Conservation (phyloP, 139 green algal genomes). For the Chloropicon primus region DNA sequence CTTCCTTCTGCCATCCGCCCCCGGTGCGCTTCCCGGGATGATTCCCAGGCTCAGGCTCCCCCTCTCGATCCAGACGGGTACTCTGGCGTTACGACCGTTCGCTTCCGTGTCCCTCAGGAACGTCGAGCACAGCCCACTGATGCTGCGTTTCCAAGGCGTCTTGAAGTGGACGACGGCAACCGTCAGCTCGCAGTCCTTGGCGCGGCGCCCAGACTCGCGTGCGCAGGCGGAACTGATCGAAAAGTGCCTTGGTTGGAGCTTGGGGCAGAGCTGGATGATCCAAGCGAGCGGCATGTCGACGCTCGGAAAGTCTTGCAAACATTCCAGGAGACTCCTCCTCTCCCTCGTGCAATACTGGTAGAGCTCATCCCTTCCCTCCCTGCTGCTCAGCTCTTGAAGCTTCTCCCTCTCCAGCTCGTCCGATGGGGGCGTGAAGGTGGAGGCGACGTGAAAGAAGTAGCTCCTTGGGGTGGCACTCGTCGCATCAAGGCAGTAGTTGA, state of each 20-base stretch:
- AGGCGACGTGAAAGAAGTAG: constrained; percentile 73
- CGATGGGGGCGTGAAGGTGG: neutral
- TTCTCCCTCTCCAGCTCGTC: constrained; percentile 49
- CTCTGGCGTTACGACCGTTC: neutral
- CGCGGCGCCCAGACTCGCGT: constrained; percentile 33
- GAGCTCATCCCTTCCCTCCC: constrained; percentile 25
- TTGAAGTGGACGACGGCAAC: constrained; percentile 66
- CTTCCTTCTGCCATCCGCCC: neutral
- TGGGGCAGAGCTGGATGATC: constrained; percentile 29
- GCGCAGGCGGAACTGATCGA: constrained; percentile 47
- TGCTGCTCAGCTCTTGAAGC: constrained; percentile 55
- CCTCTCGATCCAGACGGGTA: constrained; percentile 60
- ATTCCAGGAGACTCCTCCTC: constrained; percentile 41
- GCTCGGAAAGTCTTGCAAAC: constrained; percentile 75
- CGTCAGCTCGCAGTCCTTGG: constrained; percentile 27
- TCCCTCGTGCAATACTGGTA: constrained; percentile 28
- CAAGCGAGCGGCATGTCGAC: constrained; percentile 53
- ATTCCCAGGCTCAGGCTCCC: constrained; percentile 49
- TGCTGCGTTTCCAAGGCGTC: constrained; percentile 22
- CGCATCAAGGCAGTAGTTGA: constrained; percentile 67
- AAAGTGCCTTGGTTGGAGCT: constrained; percentile 71
- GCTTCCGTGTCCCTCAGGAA: constrained; percentile 51
- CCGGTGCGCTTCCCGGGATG: neutral
- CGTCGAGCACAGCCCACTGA: constrained; percentile 58
- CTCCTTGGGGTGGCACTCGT: constrained; percentile 52